A percentile compares a stretch with the other conserved stretches of the same genome.
phyloP scores from a whole-genome alignment of 306 rosid genomes.

The Pachyrhizus erosus region DNA sequence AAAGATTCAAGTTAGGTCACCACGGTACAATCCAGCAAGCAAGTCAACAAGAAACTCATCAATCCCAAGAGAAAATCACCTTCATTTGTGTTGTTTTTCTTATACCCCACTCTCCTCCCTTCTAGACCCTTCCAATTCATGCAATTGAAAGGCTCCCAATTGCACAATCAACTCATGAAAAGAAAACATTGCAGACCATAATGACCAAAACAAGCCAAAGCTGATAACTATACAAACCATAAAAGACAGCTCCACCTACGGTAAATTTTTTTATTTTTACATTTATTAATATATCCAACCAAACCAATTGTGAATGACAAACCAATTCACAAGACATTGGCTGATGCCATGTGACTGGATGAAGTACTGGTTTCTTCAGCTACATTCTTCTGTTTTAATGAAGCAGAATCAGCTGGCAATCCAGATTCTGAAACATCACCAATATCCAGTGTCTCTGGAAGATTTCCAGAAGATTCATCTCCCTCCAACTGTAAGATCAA shows the following conservation, averaged over 20 bases:
- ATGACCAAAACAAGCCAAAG: conserved; percentile 46
- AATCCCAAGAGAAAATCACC: conserved; percentile 12
- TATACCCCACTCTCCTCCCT: background rate
- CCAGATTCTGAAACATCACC: conserved; percentile 81
- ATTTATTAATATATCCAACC: conserved; percentile 44
- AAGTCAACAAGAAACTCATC: conserved; percentile 3
- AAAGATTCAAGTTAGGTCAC: conserved; percentile 3
- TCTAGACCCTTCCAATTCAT: conserved; percentile 10
- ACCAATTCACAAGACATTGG: conserved; percentile 43
- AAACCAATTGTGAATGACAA: conserved; percentile 49
- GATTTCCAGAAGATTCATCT: conserved; percentile 63
- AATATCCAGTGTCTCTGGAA: conserved; percentile 85
- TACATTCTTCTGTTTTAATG: conserved; percentile 64
- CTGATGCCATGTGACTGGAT: conserved; percentile 46
- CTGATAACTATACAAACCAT: conserved; percentile 66
- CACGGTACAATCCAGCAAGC: conserved; percentile 19
- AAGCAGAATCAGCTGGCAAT: conserved; percentile 45
- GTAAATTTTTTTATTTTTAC: conserved; percentile 48
- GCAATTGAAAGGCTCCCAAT: conserved; percentile 45
- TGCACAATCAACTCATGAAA: conserved; percentile 50
- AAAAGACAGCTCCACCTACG: conserved; percentile 35
- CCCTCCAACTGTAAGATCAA: conserved; percentile 53
- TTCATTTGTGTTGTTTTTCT: background rate
- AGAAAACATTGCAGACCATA: conserved; percentile 44
- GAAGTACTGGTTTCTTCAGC: conserved; percentile 64